phyloP scores from a whole-genome alignment of 116 monocot genomes.

The Zostera marina region DNA sequence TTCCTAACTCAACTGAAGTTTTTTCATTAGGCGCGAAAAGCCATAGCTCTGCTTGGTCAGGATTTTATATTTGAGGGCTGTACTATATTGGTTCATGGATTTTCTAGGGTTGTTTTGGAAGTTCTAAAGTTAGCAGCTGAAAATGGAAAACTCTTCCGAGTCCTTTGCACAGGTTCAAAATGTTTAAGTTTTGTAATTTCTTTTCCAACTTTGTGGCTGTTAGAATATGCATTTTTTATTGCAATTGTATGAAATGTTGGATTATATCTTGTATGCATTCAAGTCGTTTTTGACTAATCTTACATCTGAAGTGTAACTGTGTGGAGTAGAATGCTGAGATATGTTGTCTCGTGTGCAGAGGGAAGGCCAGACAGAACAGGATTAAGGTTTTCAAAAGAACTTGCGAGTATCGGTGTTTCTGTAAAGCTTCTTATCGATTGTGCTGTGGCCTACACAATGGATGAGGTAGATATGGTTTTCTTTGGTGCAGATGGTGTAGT shows the following conservation, averaged over 20 bases:
- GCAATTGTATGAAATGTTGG: background rate
- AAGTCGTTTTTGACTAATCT: background rate
- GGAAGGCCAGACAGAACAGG: constrained; percentile 94
- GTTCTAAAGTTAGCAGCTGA: constrained; percentile 64
- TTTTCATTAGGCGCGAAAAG: constrained; percentile 47
- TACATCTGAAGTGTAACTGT: background rate
- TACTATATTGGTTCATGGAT: constrained; percentile 90
- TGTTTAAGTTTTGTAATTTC: no score
- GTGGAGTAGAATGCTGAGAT: background rate
- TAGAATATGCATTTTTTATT: background rate
- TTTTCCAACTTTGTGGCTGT: background rate
- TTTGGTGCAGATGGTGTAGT: constrained; percentile 91
- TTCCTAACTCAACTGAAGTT: background rate
- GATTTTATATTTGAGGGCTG: constrained; percentile 94
- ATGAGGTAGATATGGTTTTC: constrained; percentile 93
- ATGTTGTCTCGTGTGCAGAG: constrained; percentile 30
- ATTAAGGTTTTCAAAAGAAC: constrained; percentile 60
- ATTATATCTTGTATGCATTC: background rate
- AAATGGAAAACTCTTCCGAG: constrained; percentile 67
- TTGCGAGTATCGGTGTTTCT: constrained; percentile 47
- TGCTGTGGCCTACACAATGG: constrained; percentile 84
- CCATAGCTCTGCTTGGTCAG: constrained; percentile 87
- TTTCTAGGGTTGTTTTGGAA: constrained; percentile 91
- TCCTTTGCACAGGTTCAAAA: constrained; percentile 77
- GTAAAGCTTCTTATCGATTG: constrained; percentile 84